Conservation (phyloP, 768 basidiomycete genomes). For the Suillus discolor region DNA sequence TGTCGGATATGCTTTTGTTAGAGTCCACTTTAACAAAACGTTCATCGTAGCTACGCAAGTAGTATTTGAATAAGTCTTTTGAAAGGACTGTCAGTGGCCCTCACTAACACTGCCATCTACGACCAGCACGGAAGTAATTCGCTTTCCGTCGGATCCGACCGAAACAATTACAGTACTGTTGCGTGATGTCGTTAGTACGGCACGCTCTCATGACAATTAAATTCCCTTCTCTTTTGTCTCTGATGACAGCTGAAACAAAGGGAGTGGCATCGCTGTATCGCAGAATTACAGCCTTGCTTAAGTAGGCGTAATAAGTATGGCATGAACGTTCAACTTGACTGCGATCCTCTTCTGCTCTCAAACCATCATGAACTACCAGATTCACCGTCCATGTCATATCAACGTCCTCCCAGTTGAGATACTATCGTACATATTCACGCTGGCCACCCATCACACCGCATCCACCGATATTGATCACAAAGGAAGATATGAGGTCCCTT, state of each 20-base stretch:
- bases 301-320: not conserved
- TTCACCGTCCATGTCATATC: constrained; percentile 29
- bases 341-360: not conserved
- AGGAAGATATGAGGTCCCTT: constrained; percentile 21
- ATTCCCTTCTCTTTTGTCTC: constrained; percentile 13
- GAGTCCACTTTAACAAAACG: not conserved
- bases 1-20: not conserved
- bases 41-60: not conserved
- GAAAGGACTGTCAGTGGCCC: too few species aligned
- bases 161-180: constrained; percentile 12
- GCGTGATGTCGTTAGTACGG: not conserved
- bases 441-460: constrained; percentile 41
- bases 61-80: not conserved
- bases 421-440: constrained; percentile 55
- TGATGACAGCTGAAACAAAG: constrained; percentile 9
- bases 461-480: constrained; percentile 22
- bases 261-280: constrained; percentile 6
- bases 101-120: too few species aligned
- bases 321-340: not conserved
- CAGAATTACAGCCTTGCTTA: not conserved
- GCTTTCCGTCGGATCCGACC: not conserved
- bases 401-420: constrained; percentile 56
- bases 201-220: not conserved
- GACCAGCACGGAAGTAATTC: not conserved
- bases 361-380: constrained; percentile 6